phyloP scores from a whole-genome alignment of 805 yeast genomes.

The Komagataella pastoris region DNA sequence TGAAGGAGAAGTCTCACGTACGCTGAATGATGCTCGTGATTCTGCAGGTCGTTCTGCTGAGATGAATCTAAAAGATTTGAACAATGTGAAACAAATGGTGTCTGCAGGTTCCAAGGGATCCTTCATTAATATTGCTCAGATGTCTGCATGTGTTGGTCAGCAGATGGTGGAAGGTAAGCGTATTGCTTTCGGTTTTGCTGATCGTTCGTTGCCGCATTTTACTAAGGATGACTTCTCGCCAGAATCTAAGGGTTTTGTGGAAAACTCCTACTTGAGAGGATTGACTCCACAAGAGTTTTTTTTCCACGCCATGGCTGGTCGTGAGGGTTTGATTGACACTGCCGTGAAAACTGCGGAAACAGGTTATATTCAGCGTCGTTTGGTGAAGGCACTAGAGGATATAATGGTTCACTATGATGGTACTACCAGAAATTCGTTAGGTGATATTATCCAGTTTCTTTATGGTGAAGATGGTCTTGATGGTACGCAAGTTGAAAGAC shows the following conservation, averaged over 20 bases:
- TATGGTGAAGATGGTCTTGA: constrained; percentile 99
- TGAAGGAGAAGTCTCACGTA: constrained; percentile 93
- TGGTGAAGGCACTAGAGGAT: constrained; percentile 93
- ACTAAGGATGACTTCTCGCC: constrained; percentile 98
- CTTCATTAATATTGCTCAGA: constrained; percentile 94
- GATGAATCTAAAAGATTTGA: constrained; percentile 83
- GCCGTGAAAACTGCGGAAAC: constrained; percentile 99
- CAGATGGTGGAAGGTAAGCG: constrained; percentile 99
- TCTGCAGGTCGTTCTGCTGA: constrained; percentile 98
- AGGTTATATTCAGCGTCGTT: constrained; percentile 96
- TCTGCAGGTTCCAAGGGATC: constrained; percentile 99
- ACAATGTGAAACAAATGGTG: constrained; percentile 98
- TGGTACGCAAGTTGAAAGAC: constrained; percentile 96
- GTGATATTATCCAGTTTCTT: constrained; percentile 89
- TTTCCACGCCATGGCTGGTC: constrained; percentile 99
- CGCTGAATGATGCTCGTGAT: constrained; percentile 95
- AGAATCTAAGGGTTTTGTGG: constrained; percentile 96
- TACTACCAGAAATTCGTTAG: constrained; percentile 93
- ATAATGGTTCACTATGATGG: constrained; percentile 98
- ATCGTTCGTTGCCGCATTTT: constrained; percentile 94
- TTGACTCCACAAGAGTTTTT: constrained; percentile 97
- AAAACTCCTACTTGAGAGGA: constrained; percentile 94
- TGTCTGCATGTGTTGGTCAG: constrained; percentile 99
- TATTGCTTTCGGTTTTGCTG: constrained; percentile 94
- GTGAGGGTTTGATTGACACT: constrained; percentile 99